Conservation (phyloP, 1,284 basidiomycete species). For the Wallemia hederae region DNA sequence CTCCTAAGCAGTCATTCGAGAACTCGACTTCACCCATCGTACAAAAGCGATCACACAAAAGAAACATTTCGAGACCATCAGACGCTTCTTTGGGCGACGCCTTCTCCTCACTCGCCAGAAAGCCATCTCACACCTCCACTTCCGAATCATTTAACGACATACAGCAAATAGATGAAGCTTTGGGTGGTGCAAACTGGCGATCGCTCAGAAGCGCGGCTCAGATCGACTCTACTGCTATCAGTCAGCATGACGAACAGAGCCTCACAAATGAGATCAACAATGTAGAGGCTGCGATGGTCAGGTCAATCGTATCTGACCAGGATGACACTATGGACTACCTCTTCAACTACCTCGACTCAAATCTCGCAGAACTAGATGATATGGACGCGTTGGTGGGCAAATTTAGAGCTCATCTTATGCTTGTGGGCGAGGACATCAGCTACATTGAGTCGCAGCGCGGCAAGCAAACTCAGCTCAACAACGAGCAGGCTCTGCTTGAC, state of each 20-base stretch:
- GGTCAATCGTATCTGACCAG: conserved; percentile 3
- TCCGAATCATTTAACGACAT: neutral
- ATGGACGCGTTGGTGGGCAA: conserved; percentile 16
- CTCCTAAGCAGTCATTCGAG: neutral
- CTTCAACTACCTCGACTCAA: conserved; percentile 7
- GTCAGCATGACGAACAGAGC: conserved; percentile 6
- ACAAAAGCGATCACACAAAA: neutral
- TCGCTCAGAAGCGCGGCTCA: neutral
- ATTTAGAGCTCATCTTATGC: conserved; percentile 13
- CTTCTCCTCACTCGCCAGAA: neutral
- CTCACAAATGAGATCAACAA: conserved; percentile 6
- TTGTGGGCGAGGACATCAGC: conserved; percentile 66
- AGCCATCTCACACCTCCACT: neutral
- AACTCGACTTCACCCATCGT: neutral
- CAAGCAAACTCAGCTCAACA: conserved; percentile 88
- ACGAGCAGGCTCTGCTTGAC: conserved; percentile 50
- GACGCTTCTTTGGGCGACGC: neutral
- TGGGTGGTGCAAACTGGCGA: neutral
- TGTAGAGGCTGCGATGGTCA: conserved; percentile 5
- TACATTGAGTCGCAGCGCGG: conserved; percentile 91
- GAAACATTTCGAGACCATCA: neutral
- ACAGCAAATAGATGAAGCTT: neutral
- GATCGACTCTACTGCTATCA: neutral
- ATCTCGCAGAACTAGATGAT: conserved; percentile 9
- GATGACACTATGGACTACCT: conserved; percentile 13